These are phyloP conservation scores for Moringa oleifera DNA, from an alignment of 345 rosid genomes.

Conservation along the genomic window DNA sequence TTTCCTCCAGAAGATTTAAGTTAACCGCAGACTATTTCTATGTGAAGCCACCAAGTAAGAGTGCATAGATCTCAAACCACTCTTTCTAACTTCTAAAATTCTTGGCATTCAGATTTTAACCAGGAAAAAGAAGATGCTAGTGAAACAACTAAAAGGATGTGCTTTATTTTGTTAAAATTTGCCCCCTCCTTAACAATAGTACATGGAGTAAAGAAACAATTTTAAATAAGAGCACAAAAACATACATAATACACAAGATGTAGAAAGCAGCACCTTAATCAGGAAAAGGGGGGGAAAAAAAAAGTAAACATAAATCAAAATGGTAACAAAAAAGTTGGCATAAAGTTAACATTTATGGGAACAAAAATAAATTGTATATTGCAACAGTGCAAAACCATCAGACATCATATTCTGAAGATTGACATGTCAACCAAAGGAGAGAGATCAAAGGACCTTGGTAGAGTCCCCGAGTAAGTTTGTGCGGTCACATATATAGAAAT, in stretches of 20 bases:
- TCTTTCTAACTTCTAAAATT: neutral
- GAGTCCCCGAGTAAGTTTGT: constrained; percentile 69
- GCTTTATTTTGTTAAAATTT: too few species aligned
- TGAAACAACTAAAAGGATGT: neutral
- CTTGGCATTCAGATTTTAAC: neutral
- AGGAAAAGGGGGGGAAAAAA: too few species aligned
- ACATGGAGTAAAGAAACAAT: too few species aligned
- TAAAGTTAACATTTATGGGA: too few species aligned
- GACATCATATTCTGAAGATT: neutral
- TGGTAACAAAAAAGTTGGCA: too few species aligned
- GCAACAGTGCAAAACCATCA: too few species aligned
- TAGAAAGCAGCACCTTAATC: too few species aligned
- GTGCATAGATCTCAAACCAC: neutral
- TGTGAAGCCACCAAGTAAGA: neutral
- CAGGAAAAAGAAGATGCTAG: neutral
- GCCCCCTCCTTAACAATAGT: neutral
- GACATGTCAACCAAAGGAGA: constrained; percentile 1
- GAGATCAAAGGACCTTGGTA: constrained; percentile 50
- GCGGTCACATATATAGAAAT: constrained; percentile 83
- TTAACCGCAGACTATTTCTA: neutral
- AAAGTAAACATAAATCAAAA: too few species aligned
- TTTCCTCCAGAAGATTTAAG: neutral
- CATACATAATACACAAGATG: too few species aligned
- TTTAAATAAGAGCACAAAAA: too few species aligned
- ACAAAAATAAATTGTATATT: too few species aligned